A percentile compares a stretch with the other conserved stretches of the same genome.
Conservation (phyloP, 805 yeast genomes). For the Brettanomyces anomalus region DNA sequence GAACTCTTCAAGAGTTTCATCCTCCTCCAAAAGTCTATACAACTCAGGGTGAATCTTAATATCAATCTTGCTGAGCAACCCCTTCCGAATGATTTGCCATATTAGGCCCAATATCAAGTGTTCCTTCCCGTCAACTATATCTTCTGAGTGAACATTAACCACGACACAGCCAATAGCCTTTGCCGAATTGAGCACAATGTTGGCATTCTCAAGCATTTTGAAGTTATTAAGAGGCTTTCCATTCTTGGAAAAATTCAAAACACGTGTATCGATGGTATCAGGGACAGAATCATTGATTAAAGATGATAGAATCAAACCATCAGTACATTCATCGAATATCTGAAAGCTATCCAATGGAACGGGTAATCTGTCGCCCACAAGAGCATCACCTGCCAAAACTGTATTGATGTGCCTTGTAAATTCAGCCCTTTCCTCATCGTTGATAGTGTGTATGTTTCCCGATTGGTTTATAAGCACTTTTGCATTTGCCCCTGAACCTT, state of each 20-base stretch:
- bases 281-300: conserved; percentile 97
- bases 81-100: conserved; percentile 98
- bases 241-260: conserved; percentile 76
- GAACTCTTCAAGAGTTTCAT: conserved; percentile 95
- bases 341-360: conserved; percentile 92
- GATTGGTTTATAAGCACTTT: conserved; percentile 76
- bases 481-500: conserved; percentile 52
- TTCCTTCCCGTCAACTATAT: conserved; percentile 86
- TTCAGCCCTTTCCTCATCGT: conserved; percentile 93
- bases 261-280: conserved; percentile 97
- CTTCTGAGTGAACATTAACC: conserved; percentile 95
- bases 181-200: conserved; percentile 95
- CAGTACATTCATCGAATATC: conserved; percentile 92
- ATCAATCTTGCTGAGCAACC: conserved; percentile 88
- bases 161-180: conserved; percentile 98
- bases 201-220: conserved; percentile 94
- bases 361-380: conserved; percentile 78
- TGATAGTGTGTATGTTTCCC: conserved; percentile 92
- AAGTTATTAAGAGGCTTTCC: conserved; percentile 75
- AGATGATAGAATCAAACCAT: conserved; percentile 87
- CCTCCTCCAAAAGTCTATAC: conserved; percentile 89
- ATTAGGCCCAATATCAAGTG: conserved; percentile 85
- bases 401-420: conserved; percentile 94
- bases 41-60: conserved; percentile 94
- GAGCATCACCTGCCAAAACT: conserved; percentile 81